Evolutionary conservation across 257 asterid genomes (phyloP), one percentile per base, ranked within the genome.

Genomic region (Perilla frutescens): DNA sequence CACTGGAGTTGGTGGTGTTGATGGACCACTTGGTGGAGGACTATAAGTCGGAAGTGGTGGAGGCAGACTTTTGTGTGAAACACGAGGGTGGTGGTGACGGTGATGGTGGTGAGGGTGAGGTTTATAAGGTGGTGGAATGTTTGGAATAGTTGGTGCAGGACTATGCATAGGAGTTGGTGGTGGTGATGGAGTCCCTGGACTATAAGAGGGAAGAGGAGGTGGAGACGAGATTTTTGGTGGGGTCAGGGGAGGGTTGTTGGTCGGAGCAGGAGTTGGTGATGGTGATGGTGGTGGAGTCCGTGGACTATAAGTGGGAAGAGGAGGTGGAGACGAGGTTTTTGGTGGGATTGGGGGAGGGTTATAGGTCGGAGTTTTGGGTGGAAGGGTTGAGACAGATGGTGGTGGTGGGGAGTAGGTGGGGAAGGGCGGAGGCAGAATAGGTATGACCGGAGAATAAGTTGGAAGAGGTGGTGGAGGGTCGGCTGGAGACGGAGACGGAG

Each of bases 381-480:
- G 40, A 14, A 8, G 50, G 7, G 68, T 61, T 56, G 59, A n/a
- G 3, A 43, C 1, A 2, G 48, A 44, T 34, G 64, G 7, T 4
- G 67, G 69, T 4, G 43, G 20, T 31, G 75, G 44, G 45, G 59
- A 32, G 48, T 57, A 71, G 32, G 29, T 9, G 2, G 76, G 76
- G 54, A 60, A 47, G 13, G 68, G 68, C 9, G 32, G 70, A 14
- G 76, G 51, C 5, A 62, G 36, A 20, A 20, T 20, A 20, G 26
- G 26, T 20, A 20, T 20, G 26, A 20, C 26, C 26, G 26, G 26
- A 20, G 26, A 20, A 20, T 20, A 20, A 36, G 5, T 54, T 5
- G 49, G 47, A 6, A 49, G 6, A 13, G 64, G 41, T 5, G 65
- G 40, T 11, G 66, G 74, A 32, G 1, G 6, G 32, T 2, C 5